phyloP scores from a whole-genome alignment of 441 rosid species.

The Iberis amara region DNA sequence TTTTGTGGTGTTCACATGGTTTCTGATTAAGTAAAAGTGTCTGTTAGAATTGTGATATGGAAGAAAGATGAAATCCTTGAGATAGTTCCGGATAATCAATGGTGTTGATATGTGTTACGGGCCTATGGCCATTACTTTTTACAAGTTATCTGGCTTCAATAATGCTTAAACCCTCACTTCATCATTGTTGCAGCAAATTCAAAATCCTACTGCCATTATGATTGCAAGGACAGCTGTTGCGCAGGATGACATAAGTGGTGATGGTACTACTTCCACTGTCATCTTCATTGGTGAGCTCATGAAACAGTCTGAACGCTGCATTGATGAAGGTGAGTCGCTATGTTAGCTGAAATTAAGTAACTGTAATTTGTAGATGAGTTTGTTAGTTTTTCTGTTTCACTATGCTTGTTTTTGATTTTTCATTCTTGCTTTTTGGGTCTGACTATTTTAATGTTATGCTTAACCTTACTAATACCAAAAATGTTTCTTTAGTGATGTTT shows the following conservation, averaged over 20 bases:
- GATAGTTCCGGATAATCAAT: background rate
- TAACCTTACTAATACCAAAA: background rate
- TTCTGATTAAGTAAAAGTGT: slow-evolving; percentile 1
- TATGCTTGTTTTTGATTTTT: slow-evolving; percentile 3
- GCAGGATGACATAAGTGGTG: slow-evolving; percentile 91
- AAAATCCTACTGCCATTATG: slow-evolving; percentile 93
- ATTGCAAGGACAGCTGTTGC: slow-evolving; percentile 97
- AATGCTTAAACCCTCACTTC: slow-evolving; percentile 13
- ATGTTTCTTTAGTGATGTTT: background rate
- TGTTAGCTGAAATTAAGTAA: background rate
- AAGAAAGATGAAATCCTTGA: background rate
- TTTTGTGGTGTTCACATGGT: slow-evolving; percentile 12
- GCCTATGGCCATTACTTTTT: background rate
- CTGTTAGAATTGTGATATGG: slow-evolving; percentile 2
- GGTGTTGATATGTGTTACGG: too few species aligned
- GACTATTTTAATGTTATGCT: background rate
- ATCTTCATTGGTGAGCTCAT: slow-evolving; percentile 93
- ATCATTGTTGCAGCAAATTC: slow-evolving; percentile 73
- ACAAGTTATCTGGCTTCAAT: background rate
- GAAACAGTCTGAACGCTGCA: slow-evolving; percentile 91
- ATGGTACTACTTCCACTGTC: slow-evolving; percentile 94
- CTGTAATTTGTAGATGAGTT: background rate
- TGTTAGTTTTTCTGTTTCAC: background rate
- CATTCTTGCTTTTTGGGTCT: background rate
- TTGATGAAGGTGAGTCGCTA: slow-evolving; percentile 68